Evolutionary conservation across 768 basidiomycete genomes (phyloP).

Genomic region (Multifurca ochricompacta): DNA sequence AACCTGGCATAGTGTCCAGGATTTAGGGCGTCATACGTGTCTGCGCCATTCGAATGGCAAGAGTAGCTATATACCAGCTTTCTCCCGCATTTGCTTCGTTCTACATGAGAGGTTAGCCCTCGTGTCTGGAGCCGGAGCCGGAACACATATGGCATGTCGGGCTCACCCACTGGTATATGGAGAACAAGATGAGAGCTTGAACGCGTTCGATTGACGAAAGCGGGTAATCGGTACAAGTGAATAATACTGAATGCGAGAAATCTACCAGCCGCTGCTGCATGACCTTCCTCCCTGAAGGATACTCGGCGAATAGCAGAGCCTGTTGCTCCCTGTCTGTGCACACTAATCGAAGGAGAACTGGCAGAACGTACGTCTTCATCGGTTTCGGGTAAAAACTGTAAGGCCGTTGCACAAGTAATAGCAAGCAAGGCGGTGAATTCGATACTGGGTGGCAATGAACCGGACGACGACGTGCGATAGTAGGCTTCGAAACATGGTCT

Average conservation of each 20-base stretch:
- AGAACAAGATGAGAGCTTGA: slow-evolving; percentile 20
- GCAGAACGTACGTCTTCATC: slow-evolving; percentile 18
- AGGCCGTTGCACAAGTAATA: slow-evolving; percentile 22
- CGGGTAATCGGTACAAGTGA: slow-evolving; percentile 9
- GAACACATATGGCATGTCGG: not conserved
- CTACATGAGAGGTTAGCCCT: not conserved
- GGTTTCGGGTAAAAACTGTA: slow-evolving; percentile 23
- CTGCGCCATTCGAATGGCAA: slow-evolving; percentile 24
- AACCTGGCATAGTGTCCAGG: not conserved
- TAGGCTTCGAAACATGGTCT: slow-evolving; percentile 21
- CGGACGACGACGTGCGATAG: slow-evolving; percentile 19
- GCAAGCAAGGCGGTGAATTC: slow-evolving; percentile 23
- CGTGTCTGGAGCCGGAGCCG: no score
- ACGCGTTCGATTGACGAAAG: slow-evolving; percentile 22
- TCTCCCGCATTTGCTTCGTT: slow-evolving; percentile 15
- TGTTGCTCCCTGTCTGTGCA: not conserved
- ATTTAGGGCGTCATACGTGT: slow-evolving; percentile 15
- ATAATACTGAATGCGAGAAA: slow-evolving; percentile 19
- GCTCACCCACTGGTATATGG: slow-evolving; percentile 20
- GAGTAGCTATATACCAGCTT: slow-evolving; percentile 16
- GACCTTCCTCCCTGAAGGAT: slow-evolving; percentile 19
- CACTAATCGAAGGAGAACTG: not conserved
- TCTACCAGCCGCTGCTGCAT: slow-evolving; percentile 19
- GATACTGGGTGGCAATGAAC: slow-evolving; percentile 15
- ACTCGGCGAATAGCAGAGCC: slow-evolving; percentile 19